Evolutionary conservation across 768 basidiomycete genomes (phyloP), one percentile per base, ranked within the genome.

Genomic region (Fistulinella prunicolor): DNA sequence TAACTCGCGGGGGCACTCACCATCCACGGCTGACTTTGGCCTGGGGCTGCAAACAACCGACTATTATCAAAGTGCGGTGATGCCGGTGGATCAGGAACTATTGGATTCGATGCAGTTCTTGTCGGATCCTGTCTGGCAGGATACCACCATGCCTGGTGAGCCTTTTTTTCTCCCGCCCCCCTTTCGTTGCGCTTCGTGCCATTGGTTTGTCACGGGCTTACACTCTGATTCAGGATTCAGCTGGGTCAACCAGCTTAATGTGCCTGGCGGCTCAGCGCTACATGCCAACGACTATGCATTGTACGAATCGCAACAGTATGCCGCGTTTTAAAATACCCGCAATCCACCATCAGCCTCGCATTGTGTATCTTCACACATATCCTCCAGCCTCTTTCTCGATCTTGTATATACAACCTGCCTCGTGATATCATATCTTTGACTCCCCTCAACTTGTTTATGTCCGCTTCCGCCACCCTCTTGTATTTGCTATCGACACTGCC

Each of bases 61-160:
- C 20, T 73, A 78, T 55, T 79, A 81, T 66, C 72, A 77, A 30
- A 39, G 38, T 17, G 9, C 53, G n/a, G 72, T 80, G 1, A 69
- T 84, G 55, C 73, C 75, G 2, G 82, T 81, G 55, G 81, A 86
- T 55, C 68, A 72, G 16, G 79, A 80, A 34, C 75, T 85, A 22
- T 56, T 85, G 62, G 77, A 83, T 44, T 80, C 80, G 21, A 76
- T 84, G 59, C 80, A 83, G 55, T 74, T 79, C 24, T 61, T 85
- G 57, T 69, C 74, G 14, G 77, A 83, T 59, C 75, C 78, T 37
- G 65, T 68, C 3, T 84, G 81, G 82, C 76, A 74, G 30, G 79
- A 80, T 59, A 73, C 77, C 23, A 66, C 74, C 2, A 54, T 82
- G 32, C 77, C 82, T 58, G 77, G 82, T 83, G 53, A 55, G 78